Conservation (phyloP, 2,329 filamentous ascomycete genomes). For the Nannizzia gypsea region DNA sequence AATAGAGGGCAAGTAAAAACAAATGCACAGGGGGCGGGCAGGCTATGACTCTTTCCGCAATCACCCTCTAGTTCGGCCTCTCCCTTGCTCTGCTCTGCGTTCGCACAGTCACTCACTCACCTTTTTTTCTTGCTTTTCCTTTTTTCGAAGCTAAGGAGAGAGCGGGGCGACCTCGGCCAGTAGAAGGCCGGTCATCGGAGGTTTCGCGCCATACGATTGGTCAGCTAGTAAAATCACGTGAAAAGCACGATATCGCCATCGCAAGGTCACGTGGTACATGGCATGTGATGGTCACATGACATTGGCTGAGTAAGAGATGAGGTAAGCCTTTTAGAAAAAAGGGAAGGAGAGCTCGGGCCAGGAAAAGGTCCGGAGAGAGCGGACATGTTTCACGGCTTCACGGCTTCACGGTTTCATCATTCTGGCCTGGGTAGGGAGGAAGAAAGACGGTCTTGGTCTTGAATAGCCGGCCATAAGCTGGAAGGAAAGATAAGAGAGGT, state of each 20-base stretch:
- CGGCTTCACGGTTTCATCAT: no score
- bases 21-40: not conserved
- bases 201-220: not conserved
- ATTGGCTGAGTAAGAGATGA: not conserved
- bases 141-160: not conserved
- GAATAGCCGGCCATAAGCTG: not conserved
- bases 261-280: not conserved
- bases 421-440: no score
- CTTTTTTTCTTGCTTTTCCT: not conserved
- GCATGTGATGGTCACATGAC: not conserved
- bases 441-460: not conserved
- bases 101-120: conserved; percentile 1
- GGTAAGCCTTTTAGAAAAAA: not conserved
- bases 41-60: not conserved
- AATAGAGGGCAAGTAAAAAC: not conserved
- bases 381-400: no score
- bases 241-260: no score
- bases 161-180: conserved; percentile 1
- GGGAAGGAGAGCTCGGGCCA: not conserved
- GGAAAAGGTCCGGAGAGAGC: not conserved
- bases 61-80: not conserved
- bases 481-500: no score
- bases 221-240: not conserved
- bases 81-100: not conserved
- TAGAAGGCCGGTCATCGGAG: not conserved